These are phyloP conservation scores for Neodidymelliopsis sp. DNA, from an alignment of 2,329 filamentous ascomycete genomes.

Conservation along the genomic window DNA sequence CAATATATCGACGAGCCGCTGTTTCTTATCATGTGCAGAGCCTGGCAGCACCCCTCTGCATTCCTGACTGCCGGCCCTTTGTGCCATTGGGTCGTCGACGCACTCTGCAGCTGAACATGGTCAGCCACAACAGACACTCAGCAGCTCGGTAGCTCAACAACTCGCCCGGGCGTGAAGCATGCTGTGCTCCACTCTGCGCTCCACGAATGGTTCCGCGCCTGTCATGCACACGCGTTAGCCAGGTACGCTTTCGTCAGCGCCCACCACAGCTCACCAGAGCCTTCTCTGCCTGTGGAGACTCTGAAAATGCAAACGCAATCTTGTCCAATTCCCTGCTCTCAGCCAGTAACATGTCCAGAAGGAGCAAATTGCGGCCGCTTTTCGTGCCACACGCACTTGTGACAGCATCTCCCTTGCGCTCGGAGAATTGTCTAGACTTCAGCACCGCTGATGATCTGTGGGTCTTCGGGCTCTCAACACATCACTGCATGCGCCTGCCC, in stretches of 20 bases:
- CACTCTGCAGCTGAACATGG: conserved; percentile 4
- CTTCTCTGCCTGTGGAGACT: conserved; percentile 1
- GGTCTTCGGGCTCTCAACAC: conserved; percentile 9
- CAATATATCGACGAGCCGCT: conserved; percentile 32
- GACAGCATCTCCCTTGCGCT: conserved; percentile 13
- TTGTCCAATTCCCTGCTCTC: background rate
- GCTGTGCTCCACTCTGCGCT: conserved; percentile 9
- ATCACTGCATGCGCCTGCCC: conserved; percentile 8
- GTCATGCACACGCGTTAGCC: conserved; percentile 16
- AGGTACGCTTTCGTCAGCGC: conserved; percentile 14
- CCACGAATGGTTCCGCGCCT: conserved; percentile 9
- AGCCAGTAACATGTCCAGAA: conserved; percentile 3
- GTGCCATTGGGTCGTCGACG: background rate
- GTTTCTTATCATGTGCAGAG: conserved; percentile 17
- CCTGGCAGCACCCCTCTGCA: background rate
- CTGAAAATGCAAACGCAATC: conserved; percentile 6
- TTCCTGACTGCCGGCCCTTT: conserved; percentile 1
- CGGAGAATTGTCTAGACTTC: conserved; percentile 21
- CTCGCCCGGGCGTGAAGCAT: conserved; percentile 4
- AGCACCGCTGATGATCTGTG: conserved; percentile 12
- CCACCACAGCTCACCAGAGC: conserved; percentile 8
- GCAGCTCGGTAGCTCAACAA: conserved; percentile 8
- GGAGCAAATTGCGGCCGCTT: conserved; percentile 2
- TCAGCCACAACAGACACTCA: conserved; percentile 13
- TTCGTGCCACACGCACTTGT: conserved; percentile 4